Evolutionary conservation across 352 stramenopile species (phyloP).

Genomic region (Phytophthora sojae): DNA sequence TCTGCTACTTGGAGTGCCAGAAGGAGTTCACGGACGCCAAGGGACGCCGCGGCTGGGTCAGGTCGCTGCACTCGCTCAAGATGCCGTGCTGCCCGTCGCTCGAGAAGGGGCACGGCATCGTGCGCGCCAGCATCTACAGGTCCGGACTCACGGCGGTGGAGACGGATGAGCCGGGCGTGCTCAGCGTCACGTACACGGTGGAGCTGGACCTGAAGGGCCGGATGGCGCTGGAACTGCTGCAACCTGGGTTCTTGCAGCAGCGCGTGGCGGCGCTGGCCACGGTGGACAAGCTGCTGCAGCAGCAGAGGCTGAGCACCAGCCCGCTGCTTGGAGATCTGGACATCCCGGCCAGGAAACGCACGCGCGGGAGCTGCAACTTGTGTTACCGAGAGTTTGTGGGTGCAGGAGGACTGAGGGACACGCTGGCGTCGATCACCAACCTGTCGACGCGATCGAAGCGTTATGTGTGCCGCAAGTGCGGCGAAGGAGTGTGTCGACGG

Average conservation of each 20-base stretch:
- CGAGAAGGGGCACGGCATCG: conserved; percentile 61
- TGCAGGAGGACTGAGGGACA: conserved; percentile 34
- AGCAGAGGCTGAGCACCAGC: conserved; percentile 81
- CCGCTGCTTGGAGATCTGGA: conserved; percentile 83
- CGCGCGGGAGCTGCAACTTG: conserved; percentile 64
- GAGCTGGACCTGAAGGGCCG: conserved; percentile 87
- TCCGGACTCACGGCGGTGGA: conserved; percentile 84
- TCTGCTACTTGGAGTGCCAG: conserved; percentile 88
- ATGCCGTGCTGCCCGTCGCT: conserved; percentile 63
- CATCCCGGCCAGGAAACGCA: conserved; percentile 46
- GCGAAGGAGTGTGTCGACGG: conserved; percentile 75
- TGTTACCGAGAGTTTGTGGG: conserved; percentile 76
- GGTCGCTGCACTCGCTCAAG: conserved; percentile 66
- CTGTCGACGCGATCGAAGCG: conserved; percentile 53
- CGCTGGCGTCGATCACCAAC: conserved; percentile 37
- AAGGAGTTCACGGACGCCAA: conserved; percentile 80
- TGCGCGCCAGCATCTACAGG: conserved; percentile 84
- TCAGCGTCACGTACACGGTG: conserved; percentile 85
- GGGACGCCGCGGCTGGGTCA: conserved; percentile 65
- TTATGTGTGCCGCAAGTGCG: conserved; percentile 82
- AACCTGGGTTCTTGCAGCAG: conserved; percentile 70
- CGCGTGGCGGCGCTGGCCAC: conserved; percentile 71
- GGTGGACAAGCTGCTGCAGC: conserved; percentile 83
- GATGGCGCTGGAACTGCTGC: conserved; percentile 73
- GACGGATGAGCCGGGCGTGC: conserved; percentile 71